Conservation (phyloP, 2,329 filamentous ascomycete genomes). For the Aquanectria penicillioides region DNA sequence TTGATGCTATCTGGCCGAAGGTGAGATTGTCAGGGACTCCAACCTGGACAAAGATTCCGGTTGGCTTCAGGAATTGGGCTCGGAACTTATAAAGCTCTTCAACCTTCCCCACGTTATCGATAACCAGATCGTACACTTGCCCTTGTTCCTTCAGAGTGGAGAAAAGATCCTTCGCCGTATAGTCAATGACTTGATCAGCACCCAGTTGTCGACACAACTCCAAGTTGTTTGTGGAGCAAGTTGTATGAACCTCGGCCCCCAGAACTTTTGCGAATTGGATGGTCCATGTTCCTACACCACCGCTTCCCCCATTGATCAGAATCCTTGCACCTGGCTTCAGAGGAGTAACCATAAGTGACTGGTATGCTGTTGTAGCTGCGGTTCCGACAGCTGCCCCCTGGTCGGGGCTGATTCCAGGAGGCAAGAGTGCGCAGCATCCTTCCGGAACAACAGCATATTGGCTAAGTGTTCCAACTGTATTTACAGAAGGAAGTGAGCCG, state of each 20-base stretch:
- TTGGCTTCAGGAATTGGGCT: neutral
- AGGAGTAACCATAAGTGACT: constrained; percentile 30
- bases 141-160: neutral
- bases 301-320: constrained; percentile 42
- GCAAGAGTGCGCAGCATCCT: neutral
- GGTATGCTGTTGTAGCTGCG: constrained; percentile 36
- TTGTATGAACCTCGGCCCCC: constrained; percentile 46
- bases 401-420: neutral
- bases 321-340: constrained; percentile 28
- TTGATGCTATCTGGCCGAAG: neutral
- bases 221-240: constrained; percentile 47
- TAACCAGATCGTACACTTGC: neutral
- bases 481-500: neutral
- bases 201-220: constrained; percentile 45
- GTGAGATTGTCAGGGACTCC: neutral
- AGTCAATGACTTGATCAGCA: constrained; percentile 15
- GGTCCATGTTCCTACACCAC: constrained; percentile 48
- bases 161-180: constrained; percentile 1
- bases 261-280: constrained; percentile 50
- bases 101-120: constrained; percentile 14
- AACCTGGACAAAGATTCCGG: constrained; percentile 13
- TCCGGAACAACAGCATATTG: constrained; percentile 4
- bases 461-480: neutral
- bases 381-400: constrained; percentile 19
- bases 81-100: neutral